Evolutionary conservation across 2,329 filamentous ascomycete species (phyloP).

Genomic region (Trichoderma hamatum): DNA sequence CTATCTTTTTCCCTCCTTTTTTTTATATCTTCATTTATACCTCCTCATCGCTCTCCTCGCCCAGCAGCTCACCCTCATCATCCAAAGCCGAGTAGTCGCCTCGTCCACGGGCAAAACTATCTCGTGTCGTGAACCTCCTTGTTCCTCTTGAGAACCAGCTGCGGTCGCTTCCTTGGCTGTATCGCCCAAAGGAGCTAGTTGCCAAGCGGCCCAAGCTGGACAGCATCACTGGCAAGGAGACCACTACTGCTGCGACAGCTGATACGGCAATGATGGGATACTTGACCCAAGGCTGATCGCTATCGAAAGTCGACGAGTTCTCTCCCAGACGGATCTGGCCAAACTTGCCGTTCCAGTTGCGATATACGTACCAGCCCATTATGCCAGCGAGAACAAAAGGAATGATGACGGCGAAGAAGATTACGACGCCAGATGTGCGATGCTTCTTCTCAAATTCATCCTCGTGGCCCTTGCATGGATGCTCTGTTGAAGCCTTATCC

Average conservation of each 20-base stretch:
- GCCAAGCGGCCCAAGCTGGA: conserved; percentile 72
- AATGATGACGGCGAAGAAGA: conserved; percentile 84
- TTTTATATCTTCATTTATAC: conserved; percentile 44
- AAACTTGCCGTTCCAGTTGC: conserved; percentile 85
- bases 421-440: conserved; percentile 68
- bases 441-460: conserved; percentile 76
- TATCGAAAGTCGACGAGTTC: conserved; percentile 57
- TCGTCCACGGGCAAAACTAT: conserved; percentile 82
- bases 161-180: conserved; percentile 53
- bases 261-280: conserved; percentile 78
- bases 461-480: conserved; percentile 75
- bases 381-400: conserved; percentile 72
- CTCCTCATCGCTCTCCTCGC: conserved; percentile 92
- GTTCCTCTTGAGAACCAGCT: conserved; percentile 60
- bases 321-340: conserved; percentile 91
- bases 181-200: conserved; percentile 54
- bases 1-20: neutral
- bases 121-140: conserved; percentile 81
- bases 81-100: conserved; percentile 89
- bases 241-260: conserved; percentile 61
- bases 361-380: conserved; percentile 83
- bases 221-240: conserved; percentile 70
- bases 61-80: conserved; percentile 90
- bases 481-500: conserved; percentile 63
- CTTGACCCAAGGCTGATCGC: conserved; percentile 75